Percentiles rank a stretch among this genome's conserved stretches.
Evolutionary conservation across 352 stramenopile genomes (phyloP).

Genomic region (Achlya hypogyna): DNA sequence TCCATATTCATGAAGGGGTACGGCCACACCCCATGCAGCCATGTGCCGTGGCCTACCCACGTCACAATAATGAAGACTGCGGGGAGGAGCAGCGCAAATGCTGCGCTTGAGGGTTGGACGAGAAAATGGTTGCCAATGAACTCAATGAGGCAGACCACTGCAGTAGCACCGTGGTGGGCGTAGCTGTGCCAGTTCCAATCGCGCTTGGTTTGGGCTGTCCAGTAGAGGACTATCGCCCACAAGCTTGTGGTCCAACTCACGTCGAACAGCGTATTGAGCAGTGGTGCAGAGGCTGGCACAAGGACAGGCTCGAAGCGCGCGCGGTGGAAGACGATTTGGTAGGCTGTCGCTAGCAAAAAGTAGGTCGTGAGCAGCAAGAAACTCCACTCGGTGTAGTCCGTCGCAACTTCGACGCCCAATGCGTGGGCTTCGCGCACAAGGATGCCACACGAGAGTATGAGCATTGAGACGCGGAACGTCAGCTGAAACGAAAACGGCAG

Average conservation of each 20-base stretch:
- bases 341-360: neutral
- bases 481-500: neutral
- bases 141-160: neutral
- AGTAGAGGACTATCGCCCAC: neutral
- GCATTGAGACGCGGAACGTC: neutral
- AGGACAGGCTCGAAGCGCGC: too few relatives aligned
- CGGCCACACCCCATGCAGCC: neutral
- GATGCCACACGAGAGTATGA: neutral
- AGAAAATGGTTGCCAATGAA: neutral
- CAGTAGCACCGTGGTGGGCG: neutral
- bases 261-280: neutral
- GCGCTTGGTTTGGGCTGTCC: too few relatives aligned
- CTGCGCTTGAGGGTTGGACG: neutral
- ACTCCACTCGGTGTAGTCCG: neutral
- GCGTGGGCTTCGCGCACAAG: neutral
- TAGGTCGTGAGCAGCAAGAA: neutral
- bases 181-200: neutral
- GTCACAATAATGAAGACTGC: neutral
- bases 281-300: too few relatives aligned
- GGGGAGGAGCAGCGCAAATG: neutral
- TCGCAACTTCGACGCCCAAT: neutral
- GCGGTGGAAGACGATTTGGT: neutral
- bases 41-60: conserved; percentile 3
- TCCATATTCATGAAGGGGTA: too few relatives aligned
- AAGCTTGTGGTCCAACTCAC: neutral